Conservation (phyloP, 2,329 filamentous ascomycete genomes). For the Penicillium sp. region DNA sequence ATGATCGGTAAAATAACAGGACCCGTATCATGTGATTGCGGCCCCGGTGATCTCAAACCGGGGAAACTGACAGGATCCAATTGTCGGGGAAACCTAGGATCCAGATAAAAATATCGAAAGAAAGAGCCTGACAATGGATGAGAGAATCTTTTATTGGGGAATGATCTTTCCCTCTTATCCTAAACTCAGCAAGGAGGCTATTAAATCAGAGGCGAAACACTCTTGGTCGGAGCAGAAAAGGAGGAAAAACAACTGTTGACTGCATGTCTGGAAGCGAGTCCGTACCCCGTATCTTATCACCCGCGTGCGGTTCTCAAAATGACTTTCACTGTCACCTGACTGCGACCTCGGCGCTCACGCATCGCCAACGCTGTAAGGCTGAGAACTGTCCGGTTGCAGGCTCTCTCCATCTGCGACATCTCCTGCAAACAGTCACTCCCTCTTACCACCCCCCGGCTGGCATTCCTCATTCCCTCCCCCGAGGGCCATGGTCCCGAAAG, state of each 20-base stretch:
- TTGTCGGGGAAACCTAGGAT: too few relatives aligned
- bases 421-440: slow-evolving; percentile 5
- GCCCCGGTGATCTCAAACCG: too few relatives aligned
- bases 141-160: too few relatives aligned
- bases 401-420: neutral
- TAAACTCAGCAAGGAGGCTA: too few relatives aligned
- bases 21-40: too few relatives aligned
- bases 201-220: too few relatives aligned
- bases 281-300: neutral
- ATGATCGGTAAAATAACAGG: too few relatives aligned
- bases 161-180: too few relatives aligned
- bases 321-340: slow-evolving; percentile 14
- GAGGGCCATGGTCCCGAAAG: slow-evolving; percentile 39
- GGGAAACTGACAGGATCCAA: too few relatives aligned
- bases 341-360: slow-evolving; percentile 17
- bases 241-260: neutral
- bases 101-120: too few relatives aligned
- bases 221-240: too few relatives aligned
- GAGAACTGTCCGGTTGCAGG: slow-evolving; percentile 13
- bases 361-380: slow-evolving; percentile 1
- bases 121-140: too few relatives aligned
- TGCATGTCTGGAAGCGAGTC: neutral
- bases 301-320: slow-evolving; percentile 9
- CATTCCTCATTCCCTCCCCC: slow-evolving; percentile 26
- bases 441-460: slow-evolving; percentile 16